Evolutionary conservation across 1,139 yeast species (phyloP).

Genomic region (Lodderomyces parapsilosis): DNA sequence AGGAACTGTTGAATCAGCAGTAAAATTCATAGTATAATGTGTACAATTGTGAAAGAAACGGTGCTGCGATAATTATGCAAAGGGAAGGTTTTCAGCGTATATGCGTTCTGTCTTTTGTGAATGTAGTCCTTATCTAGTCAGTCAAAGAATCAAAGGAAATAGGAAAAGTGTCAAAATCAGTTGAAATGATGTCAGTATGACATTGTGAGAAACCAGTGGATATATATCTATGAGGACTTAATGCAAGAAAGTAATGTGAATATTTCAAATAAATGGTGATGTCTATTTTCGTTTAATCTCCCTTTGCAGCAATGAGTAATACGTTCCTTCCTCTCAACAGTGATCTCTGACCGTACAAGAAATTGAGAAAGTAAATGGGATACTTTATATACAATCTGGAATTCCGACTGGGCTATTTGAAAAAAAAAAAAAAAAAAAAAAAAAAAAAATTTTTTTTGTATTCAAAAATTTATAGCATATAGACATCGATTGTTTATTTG

Average conservation of each 20-base stretch:
- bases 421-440: too few species aligned
- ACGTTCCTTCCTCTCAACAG: not conserved
- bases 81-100: not conserved
- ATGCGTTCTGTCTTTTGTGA: not conserved
- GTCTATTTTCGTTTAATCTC: too few species aligned
- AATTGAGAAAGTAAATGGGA: too few species aligned
- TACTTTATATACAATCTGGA: not conserved
- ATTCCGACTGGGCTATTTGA: not conserved
- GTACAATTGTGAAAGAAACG: not conserved
- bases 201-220: not conserved
- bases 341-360: too few species aligned
- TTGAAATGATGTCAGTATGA: conserved; percentile 1
- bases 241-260: too few species aligned
- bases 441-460: too few species aligned
- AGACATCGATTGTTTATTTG: too few species aligned
- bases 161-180: not conserved
- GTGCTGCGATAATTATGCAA: not conserved
- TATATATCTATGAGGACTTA: too few species aligned
- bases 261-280: too few species aligned
- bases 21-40: not conserved
- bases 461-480: too few species aligned
- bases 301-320: too few species aligned
- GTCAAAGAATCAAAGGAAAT: not conserved
- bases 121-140: not conserved
- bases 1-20: conserved; percentile 7